Base-by-base conservation (phyloP, 1,284 basidiomycete species). In the Psilocybe mexicana region DNA sequence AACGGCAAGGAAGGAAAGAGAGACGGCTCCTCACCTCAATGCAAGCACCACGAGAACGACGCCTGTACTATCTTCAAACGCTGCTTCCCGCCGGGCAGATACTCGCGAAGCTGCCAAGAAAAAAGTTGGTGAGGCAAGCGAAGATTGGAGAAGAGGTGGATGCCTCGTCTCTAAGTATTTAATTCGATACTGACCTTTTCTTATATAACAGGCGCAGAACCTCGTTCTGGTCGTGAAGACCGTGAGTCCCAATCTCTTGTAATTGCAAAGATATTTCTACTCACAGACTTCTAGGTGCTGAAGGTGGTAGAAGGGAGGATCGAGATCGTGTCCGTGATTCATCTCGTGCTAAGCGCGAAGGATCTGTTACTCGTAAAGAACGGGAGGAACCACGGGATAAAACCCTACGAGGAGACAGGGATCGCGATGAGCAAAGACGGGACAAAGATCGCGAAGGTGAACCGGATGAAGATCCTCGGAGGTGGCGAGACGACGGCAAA, bases 81-180 rank as follows among this genome's bases (percentile, higher is more conserved):
- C 72, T 42, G 64, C 79, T 45, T 71, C 79, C 44, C 80, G 88
- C 57, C 74, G 84, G 46, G 70, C 75, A 50, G 86, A 89, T 59
- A 74, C 76, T 25, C 76, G 85, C 63, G 88, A 90, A n/a, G 61
- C 74, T 52, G 65, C 73, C 47, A 89, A 83, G 76, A 86, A 86
- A 73, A 90, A 87, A 72, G 76, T 78, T 46, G 88, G 85, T 43
- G 90, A 92, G 69, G 77, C 76, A 43, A 85, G 82, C 63, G 89
- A 92, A 65, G 90, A 92, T 68, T 92, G 90, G 90, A 80, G 90
- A 67, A 81, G 88, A 82, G 87, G 90, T 90, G 65, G 60, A 76
- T 70, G 43, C 40, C 33, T 58, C 43, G 58, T 59, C 63, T 63
- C 52, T 57, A 45, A 36, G 42, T 44, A 38, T 54, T 49, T 52